A percentile compares a stretch with the other conserved stretches of the same genome.
These are phyloP conservation scores for Lactarius deliciosus DNA, from an alignment of 768 basidiomycete species.

Conservation along the genomic window DNA sequence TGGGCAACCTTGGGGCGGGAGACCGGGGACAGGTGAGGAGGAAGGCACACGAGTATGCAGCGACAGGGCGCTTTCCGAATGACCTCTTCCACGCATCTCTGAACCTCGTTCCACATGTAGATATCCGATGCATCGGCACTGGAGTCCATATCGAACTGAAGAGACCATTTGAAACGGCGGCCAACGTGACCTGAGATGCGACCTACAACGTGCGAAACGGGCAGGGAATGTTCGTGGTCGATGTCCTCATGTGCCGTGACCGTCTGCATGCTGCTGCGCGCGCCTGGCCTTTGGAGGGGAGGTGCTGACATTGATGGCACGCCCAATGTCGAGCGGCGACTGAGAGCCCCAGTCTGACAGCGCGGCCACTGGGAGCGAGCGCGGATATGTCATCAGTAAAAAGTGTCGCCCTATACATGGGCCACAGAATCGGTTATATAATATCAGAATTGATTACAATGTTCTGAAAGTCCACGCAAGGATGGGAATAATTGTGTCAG, in stretches of 20 bases:
- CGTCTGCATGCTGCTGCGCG: slow-evolving; percentile 68
- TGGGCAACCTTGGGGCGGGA: too few relatives aligned
- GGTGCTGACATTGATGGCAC: slow-evolving; percentile 30
- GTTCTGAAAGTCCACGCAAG: too few relatives aligned
- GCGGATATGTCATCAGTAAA: too few relatives aligned
- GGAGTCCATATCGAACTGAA: slow-evolving; percentile 10
- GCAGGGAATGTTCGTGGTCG: slow-evolving; percentile 25
- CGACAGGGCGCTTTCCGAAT: slow-evolving; percentile 3
- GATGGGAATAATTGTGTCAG: too few relatives aligned
- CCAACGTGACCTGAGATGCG: background rate
- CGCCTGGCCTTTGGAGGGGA: slow-evolving; percentile 47
- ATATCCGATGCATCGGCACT: slow-evolving; percentile 3
- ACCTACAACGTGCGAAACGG: background rate
- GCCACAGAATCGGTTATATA: too few relatives aligned
- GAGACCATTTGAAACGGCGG: slow-evolving; percentile 21
- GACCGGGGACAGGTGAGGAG: too few relatives aligned
- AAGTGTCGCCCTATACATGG: too few relatives aligned
- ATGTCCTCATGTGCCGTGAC: slow-evolving; percentile 47
- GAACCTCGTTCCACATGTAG: slow-evolving; percentile 9
- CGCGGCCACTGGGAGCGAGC: slow-evolving; percentile 36
- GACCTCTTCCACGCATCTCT: slow-evolving; percentile 19
- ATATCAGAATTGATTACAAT: too few relatives aligned
- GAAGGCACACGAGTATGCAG: too few relatives aligned
- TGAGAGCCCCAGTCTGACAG: slow-evolving; percentile 14
- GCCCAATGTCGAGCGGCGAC: slow-evolving; percentile 14